These are phyloP conservation scores for Botrytis pseudocinerea DNA, from an alignment of 2,329 filamentous ascomycete genomes.

Conservation along the genomic window DNA sequence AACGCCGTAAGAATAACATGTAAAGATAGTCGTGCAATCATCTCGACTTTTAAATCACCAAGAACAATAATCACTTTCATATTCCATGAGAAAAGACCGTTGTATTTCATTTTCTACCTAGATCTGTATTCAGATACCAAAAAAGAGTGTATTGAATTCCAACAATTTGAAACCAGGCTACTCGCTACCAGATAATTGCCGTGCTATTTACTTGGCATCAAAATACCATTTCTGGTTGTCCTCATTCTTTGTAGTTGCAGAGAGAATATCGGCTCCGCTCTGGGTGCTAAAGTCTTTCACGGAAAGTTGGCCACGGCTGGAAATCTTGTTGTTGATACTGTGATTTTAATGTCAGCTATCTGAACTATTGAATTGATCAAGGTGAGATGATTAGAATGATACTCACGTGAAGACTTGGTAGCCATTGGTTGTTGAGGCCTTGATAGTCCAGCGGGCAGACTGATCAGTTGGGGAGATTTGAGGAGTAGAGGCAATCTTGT, in stretches of 20 bases:
- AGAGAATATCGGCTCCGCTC: background rate
- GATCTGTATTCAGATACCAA: background rate
- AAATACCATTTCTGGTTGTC: constrained; percentile 21
- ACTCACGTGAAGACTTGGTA: constrained; percentile 17
- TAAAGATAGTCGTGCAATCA: background rate
- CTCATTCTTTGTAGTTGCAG: background rate
- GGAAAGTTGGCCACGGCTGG: background rate
- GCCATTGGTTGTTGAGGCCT: background rate
- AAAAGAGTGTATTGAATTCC: background rate
- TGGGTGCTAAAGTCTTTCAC: background rate
- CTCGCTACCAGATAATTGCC: background rate
- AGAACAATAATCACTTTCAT: background rate
- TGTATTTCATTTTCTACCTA: background rate
- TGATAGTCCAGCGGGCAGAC: constrained; percentile 7
- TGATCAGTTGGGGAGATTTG: constrained; percentile 8
- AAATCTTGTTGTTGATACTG: constrained; percentile 10
- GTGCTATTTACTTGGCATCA: background rate
- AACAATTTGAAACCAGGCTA: background rate
- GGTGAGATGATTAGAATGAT: too few relatives aligned
- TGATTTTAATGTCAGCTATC: background rate
- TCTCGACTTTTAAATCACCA: background rate
- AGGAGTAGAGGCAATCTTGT: constrained; percentile 1
- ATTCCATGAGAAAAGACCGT: background rate
- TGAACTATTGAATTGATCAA: background rate
- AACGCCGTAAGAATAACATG: background rate